A percentile compares a stretch with the other conserved stretches of the same genome.
Evolutionary conservation across 106 monocot species (phyloP).

Genomic region (Dioscorea alata): DNA sequence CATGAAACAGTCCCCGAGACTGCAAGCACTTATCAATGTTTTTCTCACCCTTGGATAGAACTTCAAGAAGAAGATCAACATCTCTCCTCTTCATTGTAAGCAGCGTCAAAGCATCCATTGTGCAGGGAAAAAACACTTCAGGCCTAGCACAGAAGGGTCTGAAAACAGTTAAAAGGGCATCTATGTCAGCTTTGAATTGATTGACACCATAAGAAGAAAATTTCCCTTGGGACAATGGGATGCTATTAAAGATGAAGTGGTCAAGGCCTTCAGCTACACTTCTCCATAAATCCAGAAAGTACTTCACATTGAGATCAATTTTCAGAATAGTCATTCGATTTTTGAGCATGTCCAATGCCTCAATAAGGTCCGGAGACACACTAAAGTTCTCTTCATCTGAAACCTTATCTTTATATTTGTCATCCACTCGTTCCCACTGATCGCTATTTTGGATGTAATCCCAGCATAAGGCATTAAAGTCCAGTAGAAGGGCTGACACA

Average conservation of each 20-base stretch:
- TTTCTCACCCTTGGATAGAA: slow-evolving; percentile 15
- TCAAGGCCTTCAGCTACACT: slow-evolving; percentile 61
- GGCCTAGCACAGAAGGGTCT: slow-evolving; percentile 58
- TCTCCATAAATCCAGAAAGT: slow-evolving; percentile 78
- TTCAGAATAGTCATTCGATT: slow-evolving; percentile 30
- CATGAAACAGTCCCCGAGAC: slow-evolving; percentile 28
- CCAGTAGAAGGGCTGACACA: slow-evolving; percentile 45
- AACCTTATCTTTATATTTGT: slow-evolving; percentile 2
- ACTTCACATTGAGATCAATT: slow-evolving; percentile 36
- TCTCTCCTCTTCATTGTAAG: slow-evolving; percentile 23
- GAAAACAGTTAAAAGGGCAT: slow-evolving; percentile 50
- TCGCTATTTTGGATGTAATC: slow-evolving; percentile 42
- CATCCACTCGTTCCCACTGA: slow-evolving; percentile 6
- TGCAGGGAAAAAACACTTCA: slow-evolving; percentile 63
- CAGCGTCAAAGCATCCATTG: slow-evolving; percentile 47
- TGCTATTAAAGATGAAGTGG: slow-evolving; percentile 65
- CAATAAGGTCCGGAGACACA: slow-evolving; percentile 36
- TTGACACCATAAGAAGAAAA: slow-evolving; percentile 35
- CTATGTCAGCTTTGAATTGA: slow-evolving; percentile 56
- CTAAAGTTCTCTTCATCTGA: slow-evolving; percentile 19
- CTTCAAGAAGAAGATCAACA: slow-evolving; percentile 20
- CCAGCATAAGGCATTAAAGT: slow-evolving; percentile 49
- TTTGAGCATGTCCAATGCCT: slow-evolving; percentile 48
- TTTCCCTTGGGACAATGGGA: slow-evolving; percentile 21
- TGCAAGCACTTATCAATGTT: slow-evolving; percentile 8